Evolutionary conservation across 192 early-diverging fungal genomes (phyloP).

Genomic region (Dispira parvispora): DNA sequence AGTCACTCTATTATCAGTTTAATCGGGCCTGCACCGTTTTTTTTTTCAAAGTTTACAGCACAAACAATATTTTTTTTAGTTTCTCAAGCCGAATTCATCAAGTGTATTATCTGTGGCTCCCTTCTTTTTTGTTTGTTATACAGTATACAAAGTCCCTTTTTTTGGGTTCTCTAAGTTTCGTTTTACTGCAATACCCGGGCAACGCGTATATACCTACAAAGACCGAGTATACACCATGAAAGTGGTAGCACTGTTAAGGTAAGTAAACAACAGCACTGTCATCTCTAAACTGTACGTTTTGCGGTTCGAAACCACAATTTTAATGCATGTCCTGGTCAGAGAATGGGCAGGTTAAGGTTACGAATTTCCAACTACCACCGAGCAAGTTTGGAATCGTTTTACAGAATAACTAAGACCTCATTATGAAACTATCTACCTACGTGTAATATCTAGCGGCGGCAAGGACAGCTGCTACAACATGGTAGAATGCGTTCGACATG

Average conservation of each 20-base stretch:
- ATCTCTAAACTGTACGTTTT: background rate
- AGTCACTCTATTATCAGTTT: too few species aligned
- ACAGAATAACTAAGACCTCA: background rate
- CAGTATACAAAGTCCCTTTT: too few species aligned
- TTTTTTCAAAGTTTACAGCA: too few species aligned
- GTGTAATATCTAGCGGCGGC: slow-evolving; percentile 49
- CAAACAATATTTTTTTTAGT: too few species aligned
- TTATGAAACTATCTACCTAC: slow-evolving; percentile 10
- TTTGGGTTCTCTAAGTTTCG: too few species aligned
- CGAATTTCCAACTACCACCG: background rate
- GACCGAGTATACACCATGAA: slow-evolving; percentile 14
- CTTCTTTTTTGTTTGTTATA: too few species aligned
- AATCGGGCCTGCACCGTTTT: too few species aligned
- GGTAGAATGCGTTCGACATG: slow-evolving; percentile 86
- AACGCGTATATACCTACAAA: too few species aligned
- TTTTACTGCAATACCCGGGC: too few species aligned
- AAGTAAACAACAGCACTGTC: background rate
- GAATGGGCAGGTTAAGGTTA: background rate
- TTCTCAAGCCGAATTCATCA: too few species aligned
- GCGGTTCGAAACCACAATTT: background rate
- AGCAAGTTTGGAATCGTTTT: too few species aligned
- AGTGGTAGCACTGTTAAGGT: slow-evolving; percentile 21
- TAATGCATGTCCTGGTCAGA: background rate
- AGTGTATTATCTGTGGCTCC: too few species aligned
- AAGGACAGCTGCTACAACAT: slow-evolving; percentile 95